Conservation (phyloP, 176 grass and related monocot genomes). For the Neostapfia colusana region DNA sequence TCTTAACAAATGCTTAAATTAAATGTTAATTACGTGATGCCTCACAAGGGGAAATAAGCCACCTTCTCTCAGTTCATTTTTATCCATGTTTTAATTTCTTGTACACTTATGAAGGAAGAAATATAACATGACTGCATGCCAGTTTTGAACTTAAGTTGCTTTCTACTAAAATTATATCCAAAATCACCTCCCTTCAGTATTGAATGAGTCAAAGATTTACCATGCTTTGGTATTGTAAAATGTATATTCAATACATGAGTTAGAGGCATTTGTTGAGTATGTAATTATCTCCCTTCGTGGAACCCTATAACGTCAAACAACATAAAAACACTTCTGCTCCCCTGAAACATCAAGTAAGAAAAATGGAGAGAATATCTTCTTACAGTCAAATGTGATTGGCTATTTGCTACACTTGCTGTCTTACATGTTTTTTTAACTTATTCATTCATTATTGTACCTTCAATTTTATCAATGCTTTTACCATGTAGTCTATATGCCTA, state of each 20-base stretch:
- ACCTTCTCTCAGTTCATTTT: neutral
- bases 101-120: neutral
- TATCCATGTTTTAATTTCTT: neutral
- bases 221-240: neutral
- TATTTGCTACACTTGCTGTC: neutral
- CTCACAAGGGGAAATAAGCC: neutral
- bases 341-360: neutral
- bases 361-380: neutral
- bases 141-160: neutral
- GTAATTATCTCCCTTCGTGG: neutral
- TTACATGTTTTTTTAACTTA: slow-evolving; percentile 1
- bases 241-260: neutral
- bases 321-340: neutral
- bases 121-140: neutral
- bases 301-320: neutral
- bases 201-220: neutral
- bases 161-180: slow-evolving; percentile 3
- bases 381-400: neutral
- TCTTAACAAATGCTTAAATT: neutral
- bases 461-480: slow-evolving; percentile 14
- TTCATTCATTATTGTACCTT: slow-evolving; percentile 22
- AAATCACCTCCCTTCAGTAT: neutral
- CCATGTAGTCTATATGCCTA: neutral
- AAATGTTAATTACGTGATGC: neutral
- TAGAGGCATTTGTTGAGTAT: neutral